phyloP scores from a whole-genome alignment of 768 basidiomycete genomes.

The Coprinellus micaceus region DNA sequence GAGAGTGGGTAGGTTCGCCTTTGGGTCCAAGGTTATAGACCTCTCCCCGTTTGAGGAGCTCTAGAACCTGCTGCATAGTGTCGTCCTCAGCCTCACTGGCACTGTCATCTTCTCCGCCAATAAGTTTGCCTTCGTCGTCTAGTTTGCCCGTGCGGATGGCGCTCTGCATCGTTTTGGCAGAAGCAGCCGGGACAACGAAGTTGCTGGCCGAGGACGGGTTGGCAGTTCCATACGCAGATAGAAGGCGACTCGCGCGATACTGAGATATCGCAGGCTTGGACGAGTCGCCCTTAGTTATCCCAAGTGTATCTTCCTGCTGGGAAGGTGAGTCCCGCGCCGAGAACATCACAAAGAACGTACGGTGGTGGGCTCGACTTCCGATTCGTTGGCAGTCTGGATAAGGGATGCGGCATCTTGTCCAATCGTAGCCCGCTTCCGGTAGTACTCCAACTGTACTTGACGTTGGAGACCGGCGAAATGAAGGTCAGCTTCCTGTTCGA shows the following conservation, averaged over 20 bases:
- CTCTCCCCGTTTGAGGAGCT: conserved; percentile 47
- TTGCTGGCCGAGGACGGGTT: conserved; percentile 30
- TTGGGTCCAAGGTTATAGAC: conserved; percentile 53
- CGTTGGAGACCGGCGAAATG: conserved; percentile 67
- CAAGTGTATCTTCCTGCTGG: conserved; percentile 39
- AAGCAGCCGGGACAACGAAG: conserved; percentile 39
- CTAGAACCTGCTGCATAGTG: conserved; percentile 45
- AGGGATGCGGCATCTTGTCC: conserved; percentile 50
- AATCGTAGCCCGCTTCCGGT: conserved; percentile 55
- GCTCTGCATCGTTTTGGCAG: conserved; percentile 45
- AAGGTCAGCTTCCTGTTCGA: conserved; percentile 51
- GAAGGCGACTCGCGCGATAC: conserved; percentile 60
- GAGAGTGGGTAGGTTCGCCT: conserved; percentile 30
- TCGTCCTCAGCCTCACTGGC: conserved; percentile 55
- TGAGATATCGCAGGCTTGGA: conserved; percentile 55
- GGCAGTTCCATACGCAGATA: conserved; percentile 45
- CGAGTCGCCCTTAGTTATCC: conserved; percentile 36
- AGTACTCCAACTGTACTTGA: conserved; percentile 70
- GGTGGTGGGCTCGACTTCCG: conserved; percentile 34
- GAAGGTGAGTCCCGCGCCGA: neutral
- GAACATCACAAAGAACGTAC: conserved; percentile 21
- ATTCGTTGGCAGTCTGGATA: conserved; percentile 42
- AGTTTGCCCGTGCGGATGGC: conserved; percentile 57
- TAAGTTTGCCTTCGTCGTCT: conserved; percentile 43
- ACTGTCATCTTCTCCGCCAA: conserved; percentile 52